Conservation (phyloP, 164 flowering plant species). For the Akebia trifoliata region DNA sequence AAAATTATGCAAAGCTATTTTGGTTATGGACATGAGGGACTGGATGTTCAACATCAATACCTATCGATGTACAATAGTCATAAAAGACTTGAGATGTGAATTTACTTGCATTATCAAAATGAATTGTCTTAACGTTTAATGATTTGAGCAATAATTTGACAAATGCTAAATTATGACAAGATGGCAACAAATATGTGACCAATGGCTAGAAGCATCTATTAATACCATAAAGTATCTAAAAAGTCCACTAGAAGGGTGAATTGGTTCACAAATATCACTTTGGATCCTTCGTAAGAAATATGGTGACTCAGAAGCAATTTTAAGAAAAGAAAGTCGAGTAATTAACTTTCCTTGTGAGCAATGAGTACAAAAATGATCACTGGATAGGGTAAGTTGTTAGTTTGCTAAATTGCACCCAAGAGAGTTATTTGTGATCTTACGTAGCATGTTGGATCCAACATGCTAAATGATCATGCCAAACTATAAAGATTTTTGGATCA, state of each 20-base stretch:
- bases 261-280: neutral
- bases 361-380: neutral
- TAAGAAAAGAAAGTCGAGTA: neutral
- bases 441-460: neutral
- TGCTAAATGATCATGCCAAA: constrained; percentile 4
- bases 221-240: neutral
- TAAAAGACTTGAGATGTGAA: neutral
- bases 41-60: constrained; percentile 3
- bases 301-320: neutral
- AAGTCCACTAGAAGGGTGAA: neutral
- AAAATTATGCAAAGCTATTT: neutral
- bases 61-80: neutral
- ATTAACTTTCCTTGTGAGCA: neutral
- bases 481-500: neutral
- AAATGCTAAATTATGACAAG: neutral
- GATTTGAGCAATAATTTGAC: neutral
- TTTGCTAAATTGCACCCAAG: neutral
- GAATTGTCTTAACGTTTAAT: neutral
- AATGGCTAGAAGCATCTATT: neutral
- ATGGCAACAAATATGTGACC: constrained; percentile 1
- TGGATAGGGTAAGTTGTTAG: neutral
- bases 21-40: constrained; percentile 5
- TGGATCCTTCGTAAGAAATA: neutral
- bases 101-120: neutral
- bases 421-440: neutral